Base-by-base conservation (phyloP, 2,329 filamentous ascomycete genomes). In the Xylaria sp. region DNA sequence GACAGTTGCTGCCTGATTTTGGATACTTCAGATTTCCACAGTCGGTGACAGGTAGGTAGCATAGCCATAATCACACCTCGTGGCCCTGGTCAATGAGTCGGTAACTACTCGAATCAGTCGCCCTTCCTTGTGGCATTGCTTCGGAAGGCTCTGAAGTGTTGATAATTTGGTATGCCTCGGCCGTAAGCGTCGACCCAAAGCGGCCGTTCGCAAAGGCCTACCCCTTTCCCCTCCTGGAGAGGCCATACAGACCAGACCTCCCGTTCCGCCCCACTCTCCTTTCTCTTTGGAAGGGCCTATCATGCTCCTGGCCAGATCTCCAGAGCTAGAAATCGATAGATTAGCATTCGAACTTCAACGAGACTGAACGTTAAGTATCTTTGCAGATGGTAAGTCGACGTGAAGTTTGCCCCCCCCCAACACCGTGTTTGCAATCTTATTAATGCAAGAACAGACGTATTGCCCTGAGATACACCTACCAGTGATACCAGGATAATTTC, bases 1-100 rank as follows among this genome's bases (percentile, higher is more conserved):
- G 35, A 12, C n/a, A 53, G 10, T 65, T 64, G 60, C 16, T 68
- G 68, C 68, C 65, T 68, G 60, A 32, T 18, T 5, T 29, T 5
- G 13, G 42, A 61, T 51, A 23, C 25, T 50, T 32, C 13, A 47
- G 18, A 40, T 37, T 50, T 35, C 53, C n/a, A 50, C n/a, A 25
- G 3, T 21, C 40, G 25, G 32, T 50, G 42, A 25, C 13, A 21
- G 47, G 66, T 48, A 59, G 47, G 66, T 48, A 59, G 47, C 59
- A 54, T 65, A 42, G 66, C 59, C 59, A 65, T 58, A 27, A 29
- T 32, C 35, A 25, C 13, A 44, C 55, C 16, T 42, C 51, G 29
- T 21, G 25, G 6, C 51, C 12, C 27, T 27, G 27, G 35, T 12
- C 18, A n/a, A 18, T 18, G 55, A 48, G n/a, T 51, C 10, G 44